Conservation (phyloP, 352 stramenopile genomes). For the Phytopythium chamaehyphon region DNA sequence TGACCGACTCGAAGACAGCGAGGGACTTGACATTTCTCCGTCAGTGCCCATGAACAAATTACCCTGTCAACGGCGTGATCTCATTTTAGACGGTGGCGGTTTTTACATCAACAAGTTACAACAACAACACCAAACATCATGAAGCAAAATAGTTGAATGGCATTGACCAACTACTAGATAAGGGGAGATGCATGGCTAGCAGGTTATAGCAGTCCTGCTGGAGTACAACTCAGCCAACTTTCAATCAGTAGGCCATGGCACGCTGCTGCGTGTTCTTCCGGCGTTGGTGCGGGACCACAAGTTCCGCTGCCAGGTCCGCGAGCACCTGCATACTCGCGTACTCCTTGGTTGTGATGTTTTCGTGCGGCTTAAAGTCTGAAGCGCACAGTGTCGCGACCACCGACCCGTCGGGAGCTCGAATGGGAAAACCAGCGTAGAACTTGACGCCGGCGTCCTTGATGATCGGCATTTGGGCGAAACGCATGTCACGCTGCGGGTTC, state of each 20-base stretch:
- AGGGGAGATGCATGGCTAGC: no score
- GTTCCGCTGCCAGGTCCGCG: constrained; percentile 36
- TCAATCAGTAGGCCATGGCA: constrained; percentile 3
- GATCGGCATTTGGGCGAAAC: constrained; percentile 46
- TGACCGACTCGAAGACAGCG: background rate
- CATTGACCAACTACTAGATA: no score
- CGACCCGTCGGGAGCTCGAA: constrained; percentile 37
- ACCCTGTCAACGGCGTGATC: no score
- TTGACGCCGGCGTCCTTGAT: constrained; percentile 35
- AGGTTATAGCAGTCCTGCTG: no score
- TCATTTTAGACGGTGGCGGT: no score
- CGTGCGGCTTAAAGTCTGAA: constrained; percentile 34
- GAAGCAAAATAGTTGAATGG: no score
- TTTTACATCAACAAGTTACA: no score
- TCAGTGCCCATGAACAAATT: no score
- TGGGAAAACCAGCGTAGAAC: constrained; percentile 63
- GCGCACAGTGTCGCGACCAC: constrained; percentile 50
- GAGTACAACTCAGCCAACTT: no score
- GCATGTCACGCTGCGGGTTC: constrained; percentile 52
- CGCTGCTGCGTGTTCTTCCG: constrained; percentile 1
- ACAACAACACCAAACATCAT: no score
- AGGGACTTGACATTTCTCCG: no score
- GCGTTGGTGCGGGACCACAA: constrained; percentile 23
- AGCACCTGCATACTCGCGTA: constrained; percentile 68
- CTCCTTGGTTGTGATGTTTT: constrained; percentile 55